A percentile compares a stretch with the other conserved stretches of the same genome.
phyloP scores from a whole-genome alignment of 164 flowering plant species.

The Dillenia turbinata region DNA sequence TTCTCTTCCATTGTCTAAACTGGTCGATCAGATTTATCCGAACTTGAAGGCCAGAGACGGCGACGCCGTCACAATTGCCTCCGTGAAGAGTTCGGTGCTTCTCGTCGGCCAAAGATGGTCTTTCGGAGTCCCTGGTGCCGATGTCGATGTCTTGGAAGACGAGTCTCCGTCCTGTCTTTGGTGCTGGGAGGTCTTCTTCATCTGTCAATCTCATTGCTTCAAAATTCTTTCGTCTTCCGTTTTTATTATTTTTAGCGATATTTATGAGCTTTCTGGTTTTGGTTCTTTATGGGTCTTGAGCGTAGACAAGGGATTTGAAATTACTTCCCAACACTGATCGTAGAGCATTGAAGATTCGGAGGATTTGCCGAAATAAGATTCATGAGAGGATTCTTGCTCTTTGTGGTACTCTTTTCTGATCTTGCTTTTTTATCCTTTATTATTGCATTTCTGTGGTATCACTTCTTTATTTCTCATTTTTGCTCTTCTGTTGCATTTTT shows the following conservation, averaged over 20 bases:
- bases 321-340: conserved; percentile 51
- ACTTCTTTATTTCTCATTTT: too few species aligned
- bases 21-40: conserved; percentile 56
- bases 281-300: neutral
- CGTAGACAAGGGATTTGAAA: conserved; percentile 75
- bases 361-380: conserved; percentile 74
- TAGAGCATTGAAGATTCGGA: conserved; percentile 42
- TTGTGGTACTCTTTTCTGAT: conserved; percentile 33
- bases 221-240: neutral
- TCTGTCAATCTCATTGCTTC: neutral
- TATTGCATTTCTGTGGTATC: too few species aligned
- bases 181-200: conserved; percentile 89
- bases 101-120: conserved; percentile 60
- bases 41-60: conserved; percentile 36
- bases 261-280: neutral
- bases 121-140: conserved; percentile 62
- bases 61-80: conserved; percentile 29
- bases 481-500: too few species aligned
- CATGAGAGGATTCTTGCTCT: conserved; percentile 76
- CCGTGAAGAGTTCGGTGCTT: conserved; percentile 57
- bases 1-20: conserved; percentile 41
- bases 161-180: conserved; percentile 56
- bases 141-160: conserved; percentile 90
- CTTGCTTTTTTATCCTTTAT: neutral
- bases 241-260: neutral